These are phyloP conservation scores for Lipomyces mesembrius DNA, from an alignment of 805 yeast species.

Conservation along the genomic window DNA sequence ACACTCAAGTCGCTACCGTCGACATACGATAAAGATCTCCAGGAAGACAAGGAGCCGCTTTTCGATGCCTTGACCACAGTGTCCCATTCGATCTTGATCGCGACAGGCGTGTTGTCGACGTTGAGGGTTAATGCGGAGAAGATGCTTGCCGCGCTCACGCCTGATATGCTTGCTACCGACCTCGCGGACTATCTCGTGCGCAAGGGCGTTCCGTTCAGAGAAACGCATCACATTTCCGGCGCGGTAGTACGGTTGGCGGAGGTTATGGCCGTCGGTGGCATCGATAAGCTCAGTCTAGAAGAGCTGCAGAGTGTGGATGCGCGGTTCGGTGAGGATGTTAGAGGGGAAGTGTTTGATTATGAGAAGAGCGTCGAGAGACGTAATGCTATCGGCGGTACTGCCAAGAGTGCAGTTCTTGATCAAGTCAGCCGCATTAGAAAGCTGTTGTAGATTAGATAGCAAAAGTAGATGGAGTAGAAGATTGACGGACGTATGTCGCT, in stretches of 20 bases:
- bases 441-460: constrained; percentile 16
- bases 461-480: background rate
- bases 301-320: constrained; percentile 81
- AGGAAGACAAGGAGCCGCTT: constrained; percentile 98
- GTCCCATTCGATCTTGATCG: constrained; percentile 89
- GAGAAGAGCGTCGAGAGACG: constrained; percentile 96
- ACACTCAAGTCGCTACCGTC: constrained; percentile 96
- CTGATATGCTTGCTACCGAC: constrained; percentile 99
- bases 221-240: constrained; percentile 98
- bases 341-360: constrained; percentile 77
- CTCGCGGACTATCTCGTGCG: constrained; percentile 96
- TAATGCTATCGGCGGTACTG: constrained; percentile 96
- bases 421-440: constrained; percentile 57
- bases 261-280: constrained; percentile 73
- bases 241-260: constrained; percentile 95
- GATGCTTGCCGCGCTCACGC: constrained; percentile 88
- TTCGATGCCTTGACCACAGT: constrained; percentile 89
- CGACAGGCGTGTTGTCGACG: constrained; percentile 95
- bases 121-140: constrained; percentile 68
- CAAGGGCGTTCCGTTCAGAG: constrained; percentile 98
- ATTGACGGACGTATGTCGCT: too few relatives aligned
- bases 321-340: constrained; percentile 81
- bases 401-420: constrained; percentile 80
- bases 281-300: constrained; percentile 76
- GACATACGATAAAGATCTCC: constrained; percentile 97